Percentiles rank a stretch among this genome's conserved stretches.
Evolutionary conservation across 1,284 basidiomycete species (phyloP).

Genomic region (Cryptococcus hybrid): DNA sequence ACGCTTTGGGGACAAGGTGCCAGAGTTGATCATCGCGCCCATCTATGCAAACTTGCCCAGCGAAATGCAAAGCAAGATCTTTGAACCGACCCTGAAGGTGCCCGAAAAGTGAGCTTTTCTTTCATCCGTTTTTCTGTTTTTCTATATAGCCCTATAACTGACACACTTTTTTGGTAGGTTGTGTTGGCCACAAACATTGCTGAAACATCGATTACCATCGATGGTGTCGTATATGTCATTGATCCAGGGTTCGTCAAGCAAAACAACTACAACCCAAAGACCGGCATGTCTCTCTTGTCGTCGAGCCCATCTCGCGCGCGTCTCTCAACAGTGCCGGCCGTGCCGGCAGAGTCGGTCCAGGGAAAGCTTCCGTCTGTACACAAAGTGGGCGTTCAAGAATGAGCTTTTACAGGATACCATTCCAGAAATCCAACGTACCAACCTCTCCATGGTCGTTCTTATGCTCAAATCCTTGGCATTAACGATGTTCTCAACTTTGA

Average conservation of each 20-base stretch:
- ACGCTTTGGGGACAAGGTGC: conserved; percentile 91
- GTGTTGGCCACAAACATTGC: conserved; percentile 99
- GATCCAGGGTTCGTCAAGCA: conserved; percentile 98
- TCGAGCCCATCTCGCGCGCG: conserved; percentile 93
- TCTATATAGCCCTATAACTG: conserved; percentile 5
- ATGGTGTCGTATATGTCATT: conserved; percentile 96
- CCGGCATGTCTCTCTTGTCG: conserved; percentile 94
- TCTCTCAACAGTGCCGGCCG: conserved; percentile 95
- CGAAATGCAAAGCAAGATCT: conserved; percentile 99
- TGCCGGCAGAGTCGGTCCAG: conserved; percentile 95
- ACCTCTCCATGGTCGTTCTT: conserved; percentile 55
- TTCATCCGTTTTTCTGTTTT: conserved; percentile 80
- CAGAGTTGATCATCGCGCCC: conserved; percentile 91
- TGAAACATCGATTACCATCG: conserved; percentile 96
- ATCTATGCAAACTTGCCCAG: conserved; percentile 98
- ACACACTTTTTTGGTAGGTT: conserved; percentile 51
- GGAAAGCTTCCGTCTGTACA: conserved; percentile 85
- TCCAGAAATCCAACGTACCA: conserved; percentile 57
- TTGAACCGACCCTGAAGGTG: conserved; percentile 73
- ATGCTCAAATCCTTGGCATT: conserved; percentile 64
- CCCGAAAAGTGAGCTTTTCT: conserved; percentile 7
- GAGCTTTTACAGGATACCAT: conserved; percentile 62
- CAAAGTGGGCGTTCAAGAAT: conserved; percentile 64
- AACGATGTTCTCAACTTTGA: conserved; percentile 64
- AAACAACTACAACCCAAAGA: conserved; percentile 93